These are phyloP conservation scores for Castanopsis chinensis DNA, from an alignment of 306 rosid species.

Conservation along the genomic window DNA sequence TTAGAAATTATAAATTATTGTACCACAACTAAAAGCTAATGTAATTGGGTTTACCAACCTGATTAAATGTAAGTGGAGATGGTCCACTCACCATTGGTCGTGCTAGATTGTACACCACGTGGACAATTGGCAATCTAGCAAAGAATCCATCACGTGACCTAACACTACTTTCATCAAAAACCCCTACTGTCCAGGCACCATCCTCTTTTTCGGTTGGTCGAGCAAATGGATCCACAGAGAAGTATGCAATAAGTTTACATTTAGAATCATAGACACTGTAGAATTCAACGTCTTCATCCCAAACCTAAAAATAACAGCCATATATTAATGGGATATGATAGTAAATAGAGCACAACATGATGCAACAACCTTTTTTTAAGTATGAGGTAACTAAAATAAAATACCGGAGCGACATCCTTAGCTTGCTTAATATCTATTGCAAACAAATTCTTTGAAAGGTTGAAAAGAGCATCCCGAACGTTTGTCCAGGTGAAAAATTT, in stretches of 20 bases:
- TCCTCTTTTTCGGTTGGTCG: slow-evolving; percentile 89
- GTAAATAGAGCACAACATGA: slow-evolving; percentile 10
- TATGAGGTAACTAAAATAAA: not conserved
- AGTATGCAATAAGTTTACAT: slow-evolving; percentile 73
- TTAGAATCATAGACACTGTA: slow-evolving; percentile 67
- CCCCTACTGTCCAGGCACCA: slow-evolving; percentile 98
- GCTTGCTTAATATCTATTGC: slow-evolving; percentile 62
- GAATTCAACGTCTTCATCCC: slow-evolving; percentile 85
- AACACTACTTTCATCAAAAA: slow-evolving; percentile 76
- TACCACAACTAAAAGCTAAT: not conserved
- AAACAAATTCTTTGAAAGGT: slow-evolving; percentile 67
- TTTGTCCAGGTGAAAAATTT: slow-evolving; percentile 88
- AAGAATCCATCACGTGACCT: slow-evolving; percentile 73
- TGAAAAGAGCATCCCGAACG: slow-evolving; percentile 80
- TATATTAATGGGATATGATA: slow-evolving; percentile 5
- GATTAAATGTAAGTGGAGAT: slow-evolving; percentile 85
- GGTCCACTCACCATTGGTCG: slow-evolving; percentile 91
- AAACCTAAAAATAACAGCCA: slow-evolving; percentile 55
- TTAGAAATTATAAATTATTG: not conserved
- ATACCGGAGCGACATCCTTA: slow-evolving; percentile 84
- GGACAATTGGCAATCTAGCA: slow-evolving; percentile 88
- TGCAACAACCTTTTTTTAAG: not conserved
- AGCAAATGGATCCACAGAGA: slow-evolving; percentile 87
- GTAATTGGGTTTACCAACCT: slow-evolving; percentile 51
- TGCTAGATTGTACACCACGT: slow-evolving; percentile 93